Evolutionary conservation across 768 basidiomycete species (phyloP), one percentile per base, ranked within the genome.

Genomic region (Suillus americanus): DNA sequence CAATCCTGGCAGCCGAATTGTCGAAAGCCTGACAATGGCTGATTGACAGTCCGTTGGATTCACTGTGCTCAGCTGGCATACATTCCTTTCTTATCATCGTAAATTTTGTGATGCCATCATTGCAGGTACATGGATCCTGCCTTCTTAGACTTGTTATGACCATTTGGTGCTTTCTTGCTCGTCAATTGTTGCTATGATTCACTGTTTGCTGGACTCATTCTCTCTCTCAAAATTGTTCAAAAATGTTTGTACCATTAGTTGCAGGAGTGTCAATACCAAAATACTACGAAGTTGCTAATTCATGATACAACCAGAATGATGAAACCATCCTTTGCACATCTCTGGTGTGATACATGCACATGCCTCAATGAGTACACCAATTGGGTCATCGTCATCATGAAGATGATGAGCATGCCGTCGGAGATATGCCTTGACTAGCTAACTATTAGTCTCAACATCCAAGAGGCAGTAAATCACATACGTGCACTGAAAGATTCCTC

Each of bases 401-500:
- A 77, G 61, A 20, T 30, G 25, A 57, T 60, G 30, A 45, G 62
- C 63, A 61, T 75, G 65, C 13, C 67, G 65, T 28, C 68, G 63
- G 20, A 78, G 63, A 56, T 71, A 73, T 18, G 66, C 62, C 64
- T 77, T 77, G 53, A 73, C 70, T 73, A 37, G 3, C 5, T n/a
- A 48, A 60, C 53, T 61, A 62, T 23, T 61, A 63, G 37, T 48
- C 41, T 35, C 48, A 40, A 57, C 50, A 23, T 23, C 25, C 7
- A 5, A 14, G 23, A 51, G 8, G 9, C n/a, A 30, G 25, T 59
- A 20, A 62, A 35, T 13, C 28, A 68, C 71, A 6, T 63, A 75
- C 69, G 48, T 28, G 70, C 66, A 60, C 74, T 76, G 67, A 79
- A 80, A n/a, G 67, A 70, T 62, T 77, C 70, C 62, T 80, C 76